Percentiles rank a stretch among this genome's conserved stretches.
These are phyloP conservation scores for Kalanchoe fedtschenkoi DNA, from an alignment of 164 flowering plant genomes.

Conservation along the genomic window DNA sequence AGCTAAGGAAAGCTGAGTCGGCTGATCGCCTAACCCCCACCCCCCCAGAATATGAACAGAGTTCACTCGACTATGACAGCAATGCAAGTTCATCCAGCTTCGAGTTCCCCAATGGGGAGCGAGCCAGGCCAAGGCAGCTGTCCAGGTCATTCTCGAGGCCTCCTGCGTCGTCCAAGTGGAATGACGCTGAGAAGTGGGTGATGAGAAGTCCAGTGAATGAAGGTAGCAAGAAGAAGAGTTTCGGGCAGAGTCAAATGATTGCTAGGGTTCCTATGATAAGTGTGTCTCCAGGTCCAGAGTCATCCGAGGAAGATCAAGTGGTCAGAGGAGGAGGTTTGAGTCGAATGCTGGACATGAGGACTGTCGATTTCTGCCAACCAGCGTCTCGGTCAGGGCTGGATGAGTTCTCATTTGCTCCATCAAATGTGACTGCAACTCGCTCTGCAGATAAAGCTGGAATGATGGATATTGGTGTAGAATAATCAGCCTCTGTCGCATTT, in stretches of 20 bases:
- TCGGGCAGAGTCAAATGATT: background rate
- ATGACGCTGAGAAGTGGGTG: slow-evolving; percentile 1
- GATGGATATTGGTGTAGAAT: no score
- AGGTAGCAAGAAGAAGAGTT: background rate
- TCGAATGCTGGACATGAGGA: no score
- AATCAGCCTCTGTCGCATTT: no score
- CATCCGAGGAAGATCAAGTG: background rate
- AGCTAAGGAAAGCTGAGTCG: background rate
- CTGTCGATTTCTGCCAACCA: no score
- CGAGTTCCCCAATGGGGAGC: background rate
- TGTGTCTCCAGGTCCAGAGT: background rate
- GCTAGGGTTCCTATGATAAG: background rate
- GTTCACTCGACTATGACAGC: background rate
- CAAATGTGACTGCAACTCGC: background rate
- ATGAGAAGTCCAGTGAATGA: background rate
- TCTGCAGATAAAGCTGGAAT: no score
- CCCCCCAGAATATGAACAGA: background rate
- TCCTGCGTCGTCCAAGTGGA: background rate
- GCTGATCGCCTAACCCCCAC: background rate
- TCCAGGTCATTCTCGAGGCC: slow-evolving; percentile 3
- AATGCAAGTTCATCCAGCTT: slow-evolving; percentile 6
- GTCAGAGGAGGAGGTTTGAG: background rate
- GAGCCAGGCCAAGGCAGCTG: background rate
- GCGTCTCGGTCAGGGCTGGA: background rate
- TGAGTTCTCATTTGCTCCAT: background rate